Evolutionary conservation across 768 basidiomycete genomes (phyloP).

Genomic region (Boletus edulis): DNA sequence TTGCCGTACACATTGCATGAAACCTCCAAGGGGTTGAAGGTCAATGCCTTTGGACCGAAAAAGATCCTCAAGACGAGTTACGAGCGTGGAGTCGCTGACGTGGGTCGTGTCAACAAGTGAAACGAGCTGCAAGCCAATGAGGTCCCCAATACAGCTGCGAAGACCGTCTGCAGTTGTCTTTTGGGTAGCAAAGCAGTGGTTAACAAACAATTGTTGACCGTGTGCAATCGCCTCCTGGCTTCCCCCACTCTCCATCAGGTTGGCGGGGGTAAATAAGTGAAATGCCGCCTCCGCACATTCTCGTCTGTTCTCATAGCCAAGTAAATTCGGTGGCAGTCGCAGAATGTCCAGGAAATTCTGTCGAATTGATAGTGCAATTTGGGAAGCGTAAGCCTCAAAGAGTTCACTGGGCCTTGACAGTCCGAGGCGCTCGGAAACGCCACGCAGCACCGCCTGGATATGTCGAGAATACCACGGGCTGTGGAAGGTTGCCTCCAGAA

Average conservation of each 20-base stretch:
- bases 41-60: constrained; percentile 35
- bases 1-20: constrained; percentile 36
- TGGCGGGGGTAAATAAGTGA: constrained; percentile 61
- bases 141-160: constrained; percentile 62
- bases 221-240: constrained; percentile 27
- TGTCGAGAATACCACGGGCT: constrained; percentile 26
- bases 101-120: constrained; percentile 39
- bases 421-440: constrained; percentile 67
- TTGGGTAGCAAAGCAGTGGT: constrained; percentile 61
- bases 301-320: constrained; percentile 71
- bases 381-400: constrained; percentile 76
- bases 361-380: constrained; percentile 68
- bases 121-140: constrained; percentile 61
- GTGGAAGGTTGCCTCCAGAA: constrained; percentile 65
- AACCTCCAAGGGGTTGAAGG: constrained; percentile 28
- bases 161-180: constrained; percentile 51
- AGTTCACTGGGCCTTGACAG: constrained; percentile 57
- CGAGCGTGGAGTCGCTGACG: constrained; percentile 15
- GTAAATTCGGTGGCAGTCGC: constrained; percentile 62
- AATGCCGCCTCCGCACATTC: constrained; percentile 70
- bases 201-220: constrained; percentile 49
- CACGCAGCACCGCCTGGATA: constrained; percentile 51
- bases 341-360: constrained; percentile 50
- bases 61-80: constrained; percentile 33
- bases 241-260: constrained; percentile 47